Evolutionary conservation across 2,329 filamentous ascomycete species (phyloP), one percentile per base, ranked within the genome.

Genomic region (Colletotrichum cuscutae): DNA sequence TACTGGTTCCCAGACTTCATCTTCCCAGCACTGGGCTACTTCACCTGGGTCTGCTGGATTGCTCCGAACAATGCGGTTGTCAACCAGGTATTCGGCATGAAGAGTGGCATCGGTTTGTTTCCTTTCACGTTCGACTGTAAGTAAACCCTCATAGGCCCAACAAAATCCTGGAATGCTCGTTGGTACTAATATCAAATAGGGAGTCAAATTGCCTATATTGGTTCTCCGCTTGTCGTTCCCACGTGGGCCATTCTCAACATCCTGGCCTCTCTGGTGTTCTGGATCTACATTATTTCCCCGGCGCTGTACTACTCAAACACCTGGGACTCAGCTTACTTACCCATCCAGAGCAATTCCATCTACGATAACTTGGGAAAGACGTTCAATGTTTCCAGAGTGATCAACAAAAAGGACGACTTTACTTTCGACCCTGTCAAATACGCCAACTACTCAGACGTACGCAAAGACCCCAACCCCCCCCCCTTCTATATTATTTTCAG

Each of bases 41-140:
- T 86, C 71, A 89, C 89, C 42, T 91, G 89, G 81, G 81, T 89
- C 30, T 91, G 89, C 61, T 92, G 84, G 84, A 88, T 91, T 72
- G 88, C 87, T 15, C 90, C 90, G 4, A 83, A 90, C 58, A 90
- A 86, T 69, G 82, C 88, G 4, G 78, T 89, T 19, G 79, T 91
- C 74, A 91, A 91, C 78, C 89, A 91, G 79, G 77, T 91, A 5
- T 91, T 91, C 71, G 90, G 89, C 12, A 87, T 88, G 3, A 84
- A 84, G 75, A 88, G 87, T 19, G 89, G 90, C 0, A 82, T 91
- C 24, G 90, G 89, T 1, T 79, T 92, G n/a, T 85, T 91, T 64
- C 89, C 90, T 2, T 86, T 90, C 15, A 90, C 88, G 0, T 91
- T 91, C 75, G 86, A 88, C 74, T 88, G 86, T 62, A 19, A 37